A percentile compares a stretch with the other conserved stretches of the same genome.
Evolutionary conservation across 768 basidiomycete genomes (phyloP).

Genomic region (Calvatia gigantea): DNA sequence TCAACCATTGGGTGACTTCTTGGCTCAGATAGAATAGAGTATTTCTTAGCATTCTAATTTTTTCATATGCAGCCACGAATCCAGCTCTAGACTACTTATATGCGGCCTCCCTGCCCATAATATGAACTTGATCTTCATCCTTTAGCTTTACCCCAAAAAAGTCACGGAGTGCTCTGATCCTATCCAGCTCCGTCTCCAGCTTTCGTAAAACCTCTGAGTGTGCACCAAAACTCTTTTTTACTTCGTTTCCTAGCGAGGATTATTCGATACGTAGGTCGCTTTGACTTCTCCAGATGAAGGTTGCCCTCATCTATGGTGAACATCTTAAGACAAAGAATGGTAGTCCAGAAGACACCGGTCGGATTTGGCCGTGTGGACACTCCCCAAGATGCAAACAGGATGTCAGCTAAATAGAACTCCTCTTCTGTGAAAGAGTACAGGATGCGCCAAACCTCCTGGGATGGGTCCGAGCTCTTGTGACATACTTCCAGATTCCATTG

Average conservation of each 20-base stretch:
- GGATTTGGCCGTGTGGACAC: constrained; percentile 17
- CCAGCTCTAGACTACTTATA: no score
- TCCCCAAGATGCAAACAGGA: constrained; percentile 20
- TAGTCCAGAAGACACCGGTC: constrained; percentile 21
- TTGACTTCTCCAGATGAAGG: constrained; percentile 9
- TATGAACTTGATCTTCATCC: constrained; percentile 2
- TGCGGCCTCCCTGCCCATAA: background rate
- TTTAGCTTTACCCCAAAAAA: background rate
- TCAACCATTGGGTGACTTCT: no score
- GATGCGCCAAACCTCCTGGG: constrained; percentile 18
- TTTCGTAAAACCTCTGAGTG: constrained; percentile 19
- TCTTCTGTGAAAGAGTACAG: constrained; percentile 26
- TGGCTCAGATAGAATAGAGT: no score
- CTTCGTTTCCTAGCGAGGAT: constrained; percentile 22
- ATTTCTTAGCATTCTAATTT: no score
- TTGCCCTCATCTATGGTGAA: constrained; percentile 21
- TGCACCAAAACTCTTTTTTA: constrained; percentile 22
- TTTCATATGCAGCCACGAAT: no score
- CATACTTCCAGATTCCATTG: constrained; percentile 17
- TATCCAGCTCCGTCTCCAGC: constrained; percentile 25
- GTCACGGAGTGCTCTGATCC: constrained; percentile 18
- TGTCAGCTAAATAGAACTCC: constrained; percentile 24
- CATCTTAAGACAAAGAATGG: constrained; percentile 22
- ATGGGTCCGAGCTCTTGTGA: constrained; percentile 8
- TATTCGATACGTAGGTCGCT: constrained; percentile 18